phyloP scores from a whole-genome alignment of 2,329 filamentous ascomycete genomes.

The Dactylonectria estremocensis region DNA sequence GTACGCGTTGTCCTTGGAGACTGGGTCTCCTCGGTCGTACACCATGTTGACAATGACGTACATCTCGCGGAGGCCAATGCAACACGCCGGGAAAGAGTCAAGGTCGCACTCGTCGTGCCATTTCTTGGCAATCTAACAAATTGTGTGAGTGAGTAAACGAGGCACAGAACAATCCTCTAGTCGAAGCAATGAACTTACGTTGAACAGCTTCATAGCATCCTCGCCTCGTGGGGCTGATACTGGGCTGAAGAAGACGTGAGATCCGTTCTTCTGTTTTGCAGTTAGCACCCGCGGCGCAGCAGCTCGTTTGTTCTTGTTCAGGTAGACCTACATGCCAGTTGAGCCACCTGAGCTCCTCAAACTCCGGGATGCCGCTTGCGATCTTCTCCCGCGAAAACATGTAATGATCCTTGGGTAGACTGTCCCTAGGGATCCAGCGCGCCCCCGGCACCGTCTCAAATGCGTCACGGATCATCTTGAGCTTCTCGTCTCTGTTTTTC shows the following conservation, averaged over 20 bases:
- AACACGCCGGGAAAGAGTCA: slow-evolving; percentile 17
- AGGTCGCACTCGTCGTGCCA: slow-evolving; percentile 3
- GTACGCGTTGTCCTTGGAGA: slow-evolving; percentile 24
- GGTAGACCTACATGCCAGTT: slow-evolving; percentile 1
- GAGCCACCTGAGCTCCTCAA: neutral
- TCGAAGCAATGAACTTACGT: neutral
- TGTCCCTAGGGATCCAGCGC: neutral
- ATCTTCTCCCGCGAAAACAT: neutral
- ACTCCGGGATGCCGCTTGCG: neutral
- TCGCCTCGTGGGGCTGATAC: slow-evolving; percentile 5
- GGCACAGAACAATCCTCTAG: neutral
- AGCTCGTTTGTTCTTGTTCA: neutral
- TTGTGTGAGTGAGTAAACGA: neutral
- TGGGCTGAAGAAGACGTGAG: slow-evolving; percentile 7
- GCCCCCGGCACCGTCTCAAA: neutral
- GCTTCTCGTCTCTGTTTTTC: neutral
- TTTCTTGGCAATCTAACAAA: slow-evolving; percentile 3
- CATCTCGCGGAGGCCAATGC: slow-evolving; percentile 40
- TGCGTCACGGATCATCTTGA: neutral
- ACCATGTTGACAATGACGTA: slow-evolving; percentile 39
- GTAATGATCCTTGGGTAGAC: neutral
- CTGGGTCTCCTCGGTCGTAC: slow-evolving; percentile 31
- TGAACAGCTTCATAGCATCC: slow-evolving; percentile 7
- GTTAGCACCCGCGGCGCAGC: neutral
- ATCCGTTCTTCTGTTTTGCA: neutral